Evolutionary conservation across 805 yeast genomes (phyloP).

Genomic region (Barnettozyma californica): DNA sequence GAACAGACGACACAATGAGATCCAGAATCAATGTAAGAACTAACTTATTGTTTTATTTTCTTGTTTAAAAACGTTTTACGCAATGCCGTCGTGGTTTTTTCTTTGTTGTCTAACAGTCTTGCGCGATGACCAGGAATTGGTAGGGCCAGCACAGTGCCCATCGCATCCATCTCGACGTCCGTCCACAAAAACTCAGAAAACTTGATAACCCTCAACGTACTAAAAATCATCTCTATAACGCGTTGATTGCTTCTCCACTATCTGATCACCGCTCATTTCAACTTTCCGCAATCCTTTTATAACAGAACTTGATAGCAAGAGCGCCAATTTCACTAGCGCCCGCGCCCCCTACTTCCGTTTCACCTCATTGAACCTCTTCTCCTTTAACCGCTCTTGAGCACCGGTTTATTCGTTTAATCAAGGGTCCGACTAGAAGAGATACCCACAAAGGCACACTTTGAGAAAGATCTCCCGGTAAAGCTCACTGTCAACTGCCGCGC

Average conservation of each 20-base stretch:
- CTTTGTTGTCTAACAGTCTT: background rate
- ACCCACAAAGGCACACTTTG: background rate
- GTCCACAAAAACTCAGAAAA: background rate
- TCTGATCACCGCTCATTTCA: background rate
- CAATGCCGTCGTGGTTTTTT: too few species aligned
- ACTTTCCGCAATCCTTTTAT: background rate
- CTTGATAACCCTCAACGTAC: background rate
- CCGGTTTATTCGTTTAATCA: background rate
- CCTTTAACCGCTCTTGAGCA: background rate
- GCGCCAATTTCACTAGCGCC: background rate
- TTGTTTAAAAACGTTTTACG: too few species aligned
- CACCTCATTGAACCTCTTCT: background rate
- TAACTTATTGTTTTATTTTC: too few species aligned
- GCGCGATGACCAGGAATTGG: background rate
- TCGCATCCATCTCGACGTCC: background rate
- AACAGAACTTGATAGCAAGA: background rate
- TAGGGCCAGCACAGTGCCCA: constrained; percentile 1
- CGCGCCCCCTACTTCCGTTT: background rate
- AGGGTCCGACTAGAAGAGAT: background rate
- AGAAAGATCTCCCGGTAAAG: background rate
- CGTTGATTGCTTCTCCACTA: background rate
- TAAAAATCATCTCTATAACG: background rate
- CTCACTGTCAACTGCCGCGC: background rate
- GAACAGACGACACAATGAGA: too few species aligned
- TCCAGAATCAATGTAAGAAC: too few species aligned